Base-by-base conservation (phyloP, 108 stramenopile genomes). In the Skeletonema potamos region DNA sequence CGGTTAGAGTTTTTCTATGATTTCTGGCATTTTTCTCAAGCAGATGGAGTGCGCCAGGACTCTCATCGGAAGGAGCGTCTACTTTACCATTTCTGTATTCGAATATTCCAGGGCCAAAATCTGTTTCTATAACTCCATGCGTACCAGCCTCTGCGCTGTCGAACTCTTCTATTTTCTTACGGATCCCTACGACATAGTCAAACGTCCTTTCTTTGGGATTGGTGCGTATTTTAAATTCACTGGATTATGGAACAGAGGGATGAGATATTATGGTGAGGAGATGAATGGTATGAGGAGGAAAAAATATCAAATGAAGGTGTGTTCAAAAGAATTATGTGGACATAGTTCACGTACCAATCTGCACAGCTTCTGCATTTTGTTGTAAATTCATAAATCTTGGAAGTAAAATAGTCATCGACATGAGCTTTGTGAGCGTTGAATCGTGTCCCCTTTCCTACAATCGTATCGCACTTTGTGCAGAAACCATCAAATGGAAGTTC, bases 401-500 rank as follows among this genome's bases (percentile, higher is more conserved):
- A 89, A 12, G 92, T 86, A 64, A 92, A 92, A 74, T 97, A 97
- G 27, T 79, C 70, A 13, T 81, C 96, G 18, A 92, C 89, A 24
- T 89, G 73, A 3, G 74, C 81, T 66, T 99, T 99, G 64, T 91
- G 83, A 6, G 98, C 97, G 76, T 99, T 98, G 85, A 95, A 99
- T 5, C 98, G 85, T 12, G 92, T 96, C 26, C 95, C 95, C 73
- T 92, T 84, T 1, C 87, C 87, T 26, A 96, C 87, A 43, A 81
- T 86, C 13, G 68, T 37, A 7, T 73, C 28, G 71, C 98, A 99
- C 7, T 67, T 48, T 6, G 76, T 60, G 81, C 98, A 99, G 74
- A 96, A 84, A 1, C 90, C 92, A 75, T 94, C 78, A 64, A 88
- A 90, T 20, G 96, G 97, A 2, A 99, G 81, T 85, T 98, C 98